Percentiles rank a stretch among this genome's conserved stretches.
Conservation (phyloP, 2,329 filamentous ascomycete genomes). For the Aspergillus eucalypticola region DNA sequence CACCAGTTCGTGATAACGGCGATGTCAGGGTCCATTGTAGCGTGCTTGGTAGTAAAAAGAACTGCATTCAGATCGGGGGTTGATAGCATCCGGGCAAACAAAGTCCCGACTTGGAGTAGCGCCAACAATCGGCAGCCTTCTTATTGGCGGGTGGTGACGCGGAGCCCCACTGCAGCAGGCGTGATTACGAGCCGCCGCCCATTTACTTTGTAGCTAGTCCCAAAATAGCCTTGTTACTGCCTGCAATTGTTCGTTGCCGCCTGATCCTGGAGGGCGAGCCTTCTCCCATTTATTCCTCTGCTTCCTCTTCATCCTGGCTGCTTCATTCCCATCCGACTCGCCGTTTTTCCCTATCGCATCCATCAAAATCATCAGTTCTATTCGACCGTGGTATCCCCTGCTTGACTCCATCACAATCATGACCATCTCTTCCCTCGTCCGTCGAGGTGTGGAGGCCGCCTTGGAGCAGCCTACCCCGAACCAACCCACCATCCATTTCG, state of each 20-base stretch:
- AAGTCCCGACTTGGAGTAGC: background rate
- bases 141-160: background rate
- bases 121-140: background rate
- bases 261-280: background rate
- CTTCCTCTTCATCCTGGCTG: background rate
- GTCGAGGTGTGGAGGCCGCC: slow-evolving; percentile 39
- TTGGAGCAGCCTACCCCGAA: slow-evolving; percentile 23
- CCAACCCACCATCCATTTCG: slow-evolving; percentile 21
- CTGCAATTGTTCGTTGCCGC: slow-evolving; percentile 3
- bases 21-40: background rate
- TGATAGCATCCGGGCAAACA: background rate
- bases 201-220: background rate
- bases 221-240: slow-evolving; percentile 6
- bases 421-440: slow-evolving; percentile 34
- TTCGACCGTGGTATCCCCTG: background rate
- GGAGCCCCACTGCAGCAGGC: slow-evolving; percentile 5
- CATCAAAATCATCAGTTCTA: background rate
- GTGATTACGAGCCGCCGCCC: too few species aligned
- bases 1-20: background rate
- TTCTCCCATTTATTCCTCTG: slow-evolving; percentile 1
- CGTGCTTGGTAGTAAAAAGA: background rate
- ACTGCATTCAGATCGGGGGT: background rate
- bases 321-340: slow-evolving; percentile 6
- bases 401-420: slow-evolving; percentile 21
- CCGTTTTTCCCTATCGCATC: slow-evolving; percentile 3